Conservation (phyloP, 2,329 filamentous ascomycete genomes). For the Trichoderma cornu-damae region DNA sequence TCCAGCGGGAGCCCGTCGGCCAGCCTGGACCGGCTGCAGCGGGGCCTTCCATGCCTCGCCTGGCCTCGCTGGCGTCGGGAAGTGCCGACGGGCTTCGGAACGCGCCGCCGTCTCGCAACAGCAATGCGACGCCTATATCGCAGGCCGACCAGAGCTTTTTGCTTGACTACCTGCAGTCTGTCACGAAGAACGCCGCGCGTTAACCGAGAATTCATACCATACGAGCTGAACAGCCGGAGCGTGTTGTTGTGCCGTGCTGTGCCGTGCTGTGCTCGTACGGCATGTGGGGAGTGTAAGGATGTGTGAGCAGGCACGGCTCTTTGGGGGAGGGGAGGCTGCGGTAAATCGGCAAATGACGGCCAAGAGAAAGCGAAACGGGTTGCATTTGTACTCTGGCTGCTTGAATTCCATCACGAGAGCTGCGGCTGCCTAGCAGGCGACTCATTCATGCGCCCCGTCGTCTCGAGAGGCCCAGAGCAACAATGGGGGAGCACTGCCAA, state of each 20-base stretch:
- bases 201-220: too few relatives aligned
- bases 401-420: too few relatives aligned
- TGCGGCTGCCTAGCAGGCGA: too few relatives aligned
- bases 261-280: background rate
- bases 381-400: background rate
- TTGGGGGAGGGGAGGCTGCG: background rate
- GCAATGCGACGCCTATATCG: constrained; percentile 54
- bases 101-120: constrained; percentile 36
- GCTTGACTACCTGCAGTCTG: constrained; percentile 64
- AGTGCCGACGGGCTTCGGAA: constrained; percentile 29
- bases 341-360: background rate
- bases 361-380: constrained; percentile 2
- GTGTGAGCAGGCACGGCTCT: background rate
- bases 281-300: background rate
- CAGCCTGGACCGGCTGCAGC: constrained; percentile 1
- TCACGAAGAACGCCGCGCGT: constrained; percentile 39
- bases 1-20: background rate
- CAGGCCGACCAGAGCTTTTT: constrained; percentile 71
- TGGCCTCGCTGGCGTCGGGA: constrained; percentile 43
- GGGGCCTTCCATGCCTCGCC: constrained; percentile 32
- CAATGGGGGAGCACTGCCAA: too few relatives aligned
- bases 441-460: too few relatives aligned
- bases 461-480: too few relatives aligned
- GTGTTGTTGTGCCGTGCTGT: too few relatives aligned
- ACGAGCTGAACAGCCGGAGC: too few relatives aligned